phyloP scores from a whole-genome alignment of 208 protist genomes.

The Trypanosomatidae sp. region DNA sequence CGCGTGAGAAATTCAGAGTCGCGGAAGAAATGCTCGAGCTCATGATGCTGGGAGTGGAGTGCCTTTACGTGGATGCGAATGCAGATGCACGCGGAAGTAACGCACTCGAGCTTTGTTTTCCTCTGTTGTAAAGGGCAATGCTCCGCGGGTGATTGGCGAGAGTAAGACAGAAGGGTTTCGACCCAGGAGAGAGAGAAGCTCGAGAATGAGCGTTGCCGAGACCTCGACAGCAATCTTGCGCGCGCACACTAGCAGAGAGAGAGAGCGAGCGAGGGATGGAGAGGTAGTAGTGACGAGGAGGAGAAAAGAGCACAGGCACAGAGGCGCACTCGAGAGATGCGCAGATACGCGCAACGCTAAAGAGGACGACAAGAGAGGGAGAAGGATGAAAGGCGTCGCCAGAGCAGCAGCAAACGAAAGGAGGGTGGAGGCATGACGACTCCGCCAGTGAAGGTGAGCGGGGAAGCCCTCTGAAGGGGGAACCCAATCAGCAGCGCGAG shows the following conservation, averaged over 20 bases:
- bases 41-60: constrained; percentile 6
- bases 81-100: background rate
- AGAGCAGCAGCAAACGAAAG: background rate
- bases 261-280: no score
- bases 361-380: background rate
- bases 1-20: constrained; percentile 24
- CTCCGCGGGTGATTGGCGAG: background rate
- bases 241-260: background rate
- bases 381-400: background rate
- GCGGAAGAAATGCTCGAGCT: constrained; percentile 12
- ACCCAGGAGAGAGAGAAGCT: background rate
- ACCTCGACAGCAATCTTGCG: background rate
- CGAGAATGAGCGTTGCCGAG: background rate
- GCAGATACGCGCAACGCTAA: background rate
- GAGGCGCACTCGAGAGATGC: background rate
- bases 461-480: background rate
- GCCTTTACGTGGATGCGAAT: background rate
- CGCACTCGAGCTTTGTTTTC: background rate
- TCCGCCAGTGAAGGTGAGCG: background rate
- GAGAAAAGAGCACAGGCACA: background rate
- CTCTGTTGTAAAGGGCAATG: background rate
- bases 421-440: background rate
- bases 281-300: no score
- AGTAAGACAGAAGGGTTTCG: background rate
- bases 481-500: background rate